Conservation (phyloP, 2,329 filamentous ascomycete genomes). For the Cladosporium sp. region DNA sequence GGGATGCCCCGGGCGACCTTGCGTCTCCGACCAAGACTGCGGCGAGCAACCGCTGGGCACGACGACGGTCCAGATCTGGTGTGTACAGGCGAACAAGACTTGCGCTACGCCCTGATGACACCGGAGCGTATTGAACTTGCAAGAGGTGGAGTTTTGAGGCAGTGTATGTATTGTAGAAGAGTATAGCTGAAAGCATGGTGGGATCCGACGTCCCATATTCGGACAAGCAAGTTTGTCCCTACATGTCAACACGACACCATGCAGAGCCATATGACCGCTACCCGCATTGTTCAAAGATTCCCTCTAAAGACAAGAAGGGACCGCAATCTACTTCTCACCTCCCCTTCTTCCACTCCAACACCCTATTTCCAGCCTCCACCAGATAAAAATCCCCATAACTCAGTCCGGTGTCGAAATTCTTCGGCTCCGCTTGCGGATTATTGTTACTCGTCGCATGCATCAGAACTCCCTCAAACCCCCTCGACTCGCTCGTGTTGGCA, state of each 20-base stretch:
- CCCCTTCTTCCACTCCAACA: slow-evolving; percentile 9
- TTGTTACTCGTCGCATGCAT: slow-evolving; percentile 20
- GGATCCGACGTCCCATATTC: too few species aligned
- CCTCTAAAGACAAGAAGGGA: too few species aligned
- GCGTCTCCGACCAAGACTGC: not conserved
- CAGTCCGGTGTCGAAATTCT: slow-evolving; percentile 16
- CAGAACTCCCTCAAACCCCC: slow-evolving; percentile 17
- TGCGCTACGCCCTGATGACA: not conserved
- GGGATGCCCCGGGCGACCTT: not conserved
- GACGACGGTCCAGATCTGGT: not conserved
- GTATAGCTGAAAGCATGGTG: too few species aligned
- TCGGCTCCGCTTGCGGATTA: slow-evolving; percentile 15
- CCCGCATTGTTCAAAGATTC: too few species aligned
- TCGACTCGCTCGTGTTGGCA: slow-evolving; percentile 11
- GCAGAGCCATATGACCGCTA: too few species aligned
- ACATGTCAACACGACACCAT: too few species aligned
- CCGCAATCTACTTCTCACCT: too few species aligned
- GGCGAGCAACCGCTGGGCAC: not conserved
- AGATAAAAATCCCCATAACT: slow-evolving; percentile 19
- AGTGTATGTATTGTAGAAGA: too few species aligned
- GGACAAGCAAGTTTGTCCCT: too few species aligned
- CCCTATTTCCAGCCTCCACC: slow-evolving; percentile 16
- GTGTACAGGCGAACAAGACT: too few species aligned
- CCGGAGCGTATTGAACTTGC: too few species aligned
- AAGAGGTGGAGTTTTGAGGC: too few species aligned